Conservation (phyloP, 2,329 filamentous ascomycete genomes). For the Parastagonospora avenae region DNA sequence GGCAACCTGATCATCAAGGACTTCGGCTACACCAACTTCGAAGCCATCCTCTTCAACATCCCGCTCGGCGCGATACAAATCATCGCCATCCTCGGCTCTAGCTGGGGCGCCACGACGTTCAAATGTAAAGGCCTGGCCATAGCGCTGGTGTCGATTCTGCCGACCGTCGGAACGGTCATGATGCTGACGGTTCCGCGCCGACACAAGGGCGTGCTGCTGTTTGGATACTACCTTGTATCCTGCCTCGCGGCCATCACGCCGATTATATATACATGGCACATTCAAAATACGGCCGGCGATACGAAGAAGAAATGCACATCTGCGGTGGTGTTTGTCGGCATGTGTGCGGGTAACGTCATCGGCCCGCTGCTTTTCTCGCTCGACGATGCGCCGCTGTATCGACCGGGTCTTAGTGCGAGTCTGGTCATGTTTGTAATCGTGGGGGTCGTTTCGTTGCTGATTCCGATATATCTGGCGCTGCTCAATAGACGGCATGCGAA, state of each 20-base stretch:
- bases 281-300: conserved; percentile 46
- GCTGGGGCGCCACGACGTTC: conserved; percentile 58
- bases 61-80: conserved; percentile 62
- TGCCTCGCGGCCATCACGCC: conserved; percentile 45
- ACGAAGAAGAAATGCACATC: conserved; percentile 47
- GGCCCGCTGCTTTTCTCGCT: conserved; percentile 44
- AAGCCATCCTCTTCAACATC: conserved; percentile 63
- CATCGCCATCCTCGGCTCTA: conserved; percentile 54
- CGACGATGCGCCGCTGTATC: conserved; percentile 42
- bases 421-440: conserved; percentile 43
- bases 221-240: conserved; percentile 58
- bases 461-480: conserved; percentile 37
- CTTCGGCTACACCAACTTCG: conserved; percentile 61
- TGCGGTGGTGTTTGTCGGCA: conserved; percentile 43
- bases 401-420: conserved; percentile 41
- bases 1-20: conserved; percentile 62
- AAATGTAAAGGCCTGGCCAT: conserved; percentile 60
- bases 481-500: conserved; percentile 39
- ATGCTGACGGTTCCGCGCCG: conserved; percentile 56
- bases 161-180: conserved; percentile 57
- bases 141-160: conserved; percentile 56
- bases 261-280: conserved; percentile 45
- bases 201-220: conserved; percentile 56
- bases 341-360: conserved; percentile 47
- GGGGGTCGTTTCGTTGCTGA: conserved; percentile 32